These are phyloP conservation scores for Dunaliella primolecta DNA, from an alignment of 139 green algal genomes.

Conservation along the genomic window DNA sequence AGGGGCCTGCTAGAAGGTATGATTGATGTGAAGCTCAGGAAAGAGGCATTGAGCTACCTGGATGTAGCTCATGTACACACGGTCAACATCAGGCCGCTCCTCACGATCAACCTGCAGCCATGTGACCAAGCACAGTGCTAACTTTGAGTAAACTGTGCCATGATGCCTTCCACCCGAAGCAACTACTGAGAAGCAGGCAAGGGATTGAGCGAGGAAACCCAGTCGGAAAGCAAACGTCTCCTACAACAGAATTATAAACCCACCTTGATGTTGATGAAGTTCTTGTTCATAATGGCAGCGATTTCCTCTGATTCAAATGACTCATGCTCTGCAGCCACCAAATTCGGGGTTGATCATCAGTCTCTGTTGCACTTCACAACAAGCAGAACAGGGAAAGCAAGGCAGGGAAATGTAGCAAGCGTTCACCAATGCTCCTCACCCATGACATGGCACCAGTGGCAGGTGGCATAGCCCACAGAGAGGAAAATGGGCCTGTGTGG, in stretches of 20 bases:
- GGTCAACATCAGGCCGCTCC: conserved; percentile 88
- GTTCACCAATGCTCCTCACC: too few species aligned
- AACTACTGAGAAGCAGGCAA: not conserved
- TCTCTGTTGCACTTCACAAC: too few species aligned
- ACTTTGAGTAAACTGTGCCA: not conserved
- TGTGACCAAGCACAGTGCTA: too few species aligned
- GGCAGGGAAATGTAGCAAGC: too few species aligned
- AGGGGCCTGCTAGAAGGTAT: too few species aligned
- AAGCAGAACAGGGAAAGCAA: too few species aligned
- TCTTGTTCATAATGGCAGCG: conserved; percentile 73
- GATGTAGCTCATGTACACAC: conserved; percentile 58
- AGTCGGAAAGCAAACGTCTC: not conserved
- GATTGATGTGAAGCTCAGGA: too few species aligned
- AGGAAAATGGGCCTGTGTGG: conserved; percentile 78
- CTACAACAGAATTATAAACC: not conserved
- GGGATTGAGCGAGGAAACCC: not conserved
- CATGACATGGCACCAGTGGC: conserved; percentile 92
- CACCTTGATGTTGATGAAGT: conserved; percentile 23
- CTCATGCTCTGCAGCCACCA: too few species aligned
- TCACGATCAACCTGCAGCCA: conserved; percentile 81
- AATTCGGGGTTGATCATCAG: too few species aligned
- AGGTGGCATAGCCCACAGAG: conserved; percentile 78
- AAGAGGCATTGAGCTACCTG: too few species aligned
- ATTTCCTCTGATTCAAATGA: conserved; percentile 78
- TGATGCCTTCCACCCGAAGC: not conserved